Evolutionary conservation across 805 yeast genomes (phyloP), one percentile per base, ranked within the genome.

Genomic region (Monosporozyma aquatica): DNA sequence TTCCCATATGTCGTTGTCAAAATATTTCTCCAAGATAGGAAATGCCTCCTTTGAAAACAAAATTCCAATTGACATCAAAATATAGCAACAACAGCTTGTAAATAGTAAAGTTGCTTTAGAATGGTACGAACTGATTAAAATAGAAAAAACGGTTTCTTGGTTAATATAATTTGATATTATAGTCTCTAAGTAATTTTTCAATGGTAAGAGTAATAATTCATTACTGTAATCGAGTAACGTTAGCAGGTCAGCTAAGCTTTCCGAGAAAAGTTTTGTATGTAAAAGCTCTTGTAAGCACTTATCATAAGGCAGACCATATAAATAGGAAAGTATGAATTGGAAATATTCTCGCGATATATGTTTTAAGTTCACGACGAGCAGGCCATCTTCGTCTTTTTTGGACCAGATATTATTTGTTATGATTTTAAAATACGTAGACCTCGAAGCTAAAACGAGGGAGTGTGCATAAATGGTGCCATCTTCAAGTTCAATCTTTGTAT

Each of bases 401-500:
- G 49, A 55, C 94, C 92, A 85, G 38, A 76, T 55, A 0, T 60
- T 54, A 0, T 80, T 71, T 27, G 82, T 67, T 2, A 76, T 48
- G 0, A 80, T 69, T 43, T 75, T 79, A 56, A 87, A 85, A 53
- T 70, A 83, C 0, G 75, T 77, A 37, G 80, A 74, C 45, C 94
- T 62, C 0, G 73, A 58, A 4, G 63, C 54, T n/a, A 87, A 53
- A 4, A 86, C 61, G 9, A 68, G 65, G 2, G 80, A 70, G 52
- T 77, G 76, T 6, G 75, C 71, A 4, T 46, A 43, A 0, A 71
- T 25, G 1, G 59, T 64, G 1, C 75, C 77, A 49, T 76, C 79
- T 1, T 60, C 47, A n/a, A 81, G 56, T 5, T 49, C 49, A 2
- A 85, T 59, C 0, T 51, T 50, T 2, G 75, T 69, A 52, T 80